Conservation (phyloP, 352 stramenopile genomes). For the Pythium phragmiticola region DNA sequence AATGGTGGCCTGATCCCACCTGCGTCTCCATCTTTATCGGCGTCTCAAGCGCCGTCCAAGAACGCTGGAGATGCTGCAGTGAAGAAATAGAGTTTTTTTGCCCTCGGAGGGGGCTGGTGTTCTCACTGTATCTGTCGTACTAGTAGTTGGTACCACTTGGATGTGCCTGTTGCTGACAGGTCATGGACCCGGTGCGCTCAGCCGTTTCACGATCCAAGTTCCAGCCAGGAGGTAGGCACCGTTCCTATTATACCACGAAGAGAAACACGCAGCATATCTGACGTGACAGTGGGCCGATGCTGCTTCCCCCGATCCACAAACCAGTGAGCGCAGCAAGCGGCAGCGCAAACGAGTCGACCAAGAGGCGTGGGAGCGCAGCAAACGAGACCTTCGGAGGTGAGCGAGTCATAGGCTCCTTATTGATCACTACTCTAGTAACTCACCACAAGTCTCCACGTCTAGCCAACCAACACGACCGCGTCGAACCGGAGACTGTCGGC, state of each 20-base stretch:
- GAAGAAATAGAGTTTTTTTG: constrained; percentile 25
- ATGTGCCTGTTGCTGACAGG: too few relatives aligned
- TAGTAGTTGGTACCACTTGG: too few relatives aligned
- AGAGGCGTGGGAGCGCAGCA: constrained; percentile 4
- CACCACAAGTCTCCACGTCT: neutral
- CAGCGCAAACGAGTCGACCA: constrained; percentile 1
- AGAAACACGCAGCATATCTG: neutral
- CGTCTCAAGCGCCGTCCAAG: constrained; percentile 3
- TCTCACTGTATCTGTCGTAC: too few relatives aligned
- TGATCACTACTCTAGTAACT: neutral
- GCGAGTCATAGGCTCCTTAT: neutral
- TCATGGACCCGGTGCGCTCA: neutral
- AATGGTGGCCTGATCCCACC: neutral
- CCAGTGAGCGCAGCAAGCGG: constrained; percentile 16
- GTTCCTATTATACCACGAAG: neutral
- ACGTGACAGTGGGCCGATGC: constrained; percentile 16
- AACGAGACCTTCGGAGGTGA: constrained; percentile 3
- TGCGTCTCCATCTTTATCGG: constrained; percentile 10
- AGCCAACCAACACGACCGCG: constrained; percentile 4
- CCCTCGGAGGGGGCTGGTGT: neutral
- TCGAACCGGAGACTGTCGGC: neutral
- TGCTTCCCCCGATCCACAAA: constrained; percentile 57
- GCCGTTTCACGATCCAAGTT: constrained; percentile 7
- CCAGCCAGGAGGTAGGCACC: neutral
- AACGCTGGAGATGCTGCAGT: constrained; percentile 4